Base-by-base conservation (phyloP, 2,329 filamentous ascomycete species). In the Cytospora leucostoma region DNA sequence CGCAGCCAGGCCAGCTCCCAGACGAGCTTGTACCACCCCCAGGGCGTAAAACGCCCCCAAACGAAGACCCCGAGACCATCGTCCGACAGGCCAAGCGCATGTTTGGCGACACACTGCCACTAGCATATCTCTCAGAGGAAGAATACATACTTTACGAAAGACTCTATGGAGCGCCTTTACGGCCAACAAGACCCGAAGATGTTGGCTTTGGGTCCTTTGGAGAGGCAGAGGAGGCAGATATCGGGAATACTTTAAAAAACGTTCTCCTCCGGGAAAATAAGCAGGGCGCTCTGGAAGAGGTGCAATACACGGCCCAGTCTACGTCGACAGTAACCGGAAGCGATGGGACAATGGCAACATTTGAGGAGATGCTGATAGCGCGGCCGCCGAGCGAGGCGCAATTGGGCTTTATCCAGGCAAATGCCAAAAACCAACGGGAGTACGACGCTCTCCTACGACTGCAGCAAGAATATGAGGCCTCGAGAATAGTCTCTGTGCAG, bases 121-220 rank as follows among this genome's bases (percentile, higher is more conserved):
- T 86, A 37, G 87, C 83, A 38, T 86, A 91, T 69, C 75, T 97
- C 58, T 87, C 81, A 38, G 80, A 82, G 1, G 84, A 89, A 59
- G 93, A 97, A 74, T 88, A 89, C 70, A 79, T 78, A 55, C 78
- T 96, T 0, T 97, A 96, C 74, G 87, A 90, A 71, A 83, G 92
- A 67, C 77, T 96, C 17, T 97, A 95, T 73, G 94, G 93, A 1
- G 81, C 88, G 38, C 92, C 93, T 2, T 73, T 91, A 66, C 82
- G 87, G 50, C 81, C 84, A 59, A 88, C 85, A 2, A 74, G 71
- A 8, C 81, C 84, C 1, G 86, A 88, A 63, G 85, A 89, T 73
- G 80, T 86, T 4, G 86, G 76, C 33, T 82, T 78, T 27, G 64
- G 64, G 7, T 66, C 64, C 6, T 59, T 66, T 15, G 64, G 64